A percentile compares a stretch with the other conserved stretches of the same genome.
Evolutionary conservation across 2,329 filamentous ascomycete genomes (phyloP).

Genomic region (Venturia aucupariae): DNA sequence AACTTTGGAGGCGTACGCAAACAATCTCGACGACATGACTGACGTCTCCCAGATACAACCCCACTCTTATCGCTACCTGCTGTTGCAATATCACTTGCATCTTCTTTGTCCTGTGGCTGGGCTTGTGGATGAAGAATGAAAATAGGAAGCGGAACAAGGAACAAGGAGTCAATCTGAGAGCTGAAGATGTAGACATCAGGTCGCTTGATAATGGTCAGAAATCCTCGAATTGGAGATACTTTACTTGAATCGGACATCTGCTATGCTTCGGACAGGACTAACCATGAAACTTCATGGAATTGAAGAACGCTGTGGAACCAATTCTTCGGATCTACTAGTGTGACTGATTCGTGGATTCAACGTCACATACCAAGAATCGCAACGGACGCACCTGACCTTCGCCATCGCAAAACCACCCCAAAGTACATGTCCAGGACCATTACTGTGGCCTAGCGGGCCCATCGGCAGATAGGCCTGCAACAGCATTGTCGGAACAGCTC

Average conservation of each 20-base stretch:
- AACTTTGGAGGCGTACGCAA: not conserved
- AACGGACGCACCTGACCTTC: no score
- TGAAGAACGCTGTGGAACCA: no score
- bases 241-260: constrained; percentile 19
- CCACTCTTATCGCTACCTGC: constrained; percentile 37
- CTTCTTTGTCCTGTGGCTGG: constrained; percentile 29
- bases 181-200: constrained; percentile 33
- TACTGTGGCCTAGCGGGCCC: no score
- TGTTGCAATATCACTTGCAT: constrained; percentile 37
- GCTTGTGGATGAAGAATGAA: constrained; percentile 38
- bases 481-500: no score
- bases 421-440: no score
- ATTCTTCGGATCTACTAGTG: no score
- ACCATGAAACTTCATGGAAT: no score
- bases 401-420: no score
- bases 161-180: constrained; percentile 28
- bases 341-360: no score
- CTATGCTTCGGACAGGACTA: no score
- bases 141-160: constrained; percentile 33
- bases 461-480: no score
- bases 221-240: constrained; percentile 31
- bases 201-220: constrained; percentile 31
- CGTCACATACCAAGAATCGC: no score
- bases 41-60: constrained; percentile 31
- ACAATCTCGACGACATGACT: not conserved